phyloP scores from a whole-genome alignment of 2,329 filamentous ascomycete genomes.

The Aspergillus sclerotialis region DNA sequence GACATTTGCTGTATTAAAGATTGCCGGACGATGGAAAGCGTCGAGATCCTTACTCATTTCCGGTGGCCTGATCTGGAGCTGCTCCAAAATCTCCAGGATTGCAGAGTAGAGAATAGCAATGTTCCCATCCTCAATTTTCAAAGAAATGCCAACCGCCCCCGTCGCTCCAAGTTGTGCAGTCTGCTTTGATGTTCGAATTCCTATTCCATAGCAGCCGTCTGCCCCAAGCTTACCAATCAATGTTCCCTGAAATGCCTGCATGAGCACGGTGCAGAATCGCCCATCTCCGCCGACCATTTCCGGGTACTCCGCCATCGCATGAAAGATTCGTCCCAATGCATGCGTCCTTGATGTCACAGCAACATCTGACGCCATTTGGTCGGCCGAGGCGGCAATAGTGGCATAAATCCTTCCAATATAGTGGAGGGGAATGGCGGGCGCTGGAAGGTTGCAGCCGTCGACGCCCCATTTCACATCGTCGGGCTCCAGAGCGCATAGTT shows the following conservation, averaged over 20 bases:
- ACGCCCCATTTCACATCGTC: slow-evolving; percentile 35
- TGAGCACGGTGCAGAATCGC: slow-evolving; percentile 43
- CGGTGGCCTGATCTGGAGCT: slow-evolving; percentile 31
- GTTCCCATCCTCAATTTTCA: slow-evolving; percentile 46
- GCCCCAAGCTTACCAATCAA: slow-evolving; percentile 45
- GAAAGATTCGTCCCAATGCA: slow-evolving; percentile 30
- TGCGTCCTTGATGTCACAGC: slow-evolving; percentile 11
- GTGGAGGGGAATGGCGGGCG: slow-evolving; percentile 37
- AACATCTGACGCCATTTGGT: background rate
- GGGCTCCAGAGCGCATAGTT: slow-evolving; percentile 23
- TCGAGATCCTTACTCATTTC: slow-evolving; percentile 24
- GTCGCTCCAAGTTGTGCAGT: slow-evolving; percentile 31
- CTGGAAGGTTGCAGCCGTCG: slow-evolving; percentile 44
- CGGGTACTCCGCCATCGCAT: slow-evolving; percentile 38
- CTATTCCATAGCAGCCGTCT: slow-evolving; percentile 44
- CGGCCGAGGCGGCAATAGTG: slow-evolving; percentile 29
- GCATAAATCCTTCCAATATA: slow-evolving; percentile 32
- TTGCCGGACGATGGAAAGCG: slow-evolving; percentile 25
- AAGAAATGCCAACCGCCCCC: slow-evolving; percentile 37
- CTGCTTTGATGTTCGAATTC: slow-evolving; percentile 31
- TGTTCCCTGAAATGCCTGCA: slow-evolving; percentile 30
- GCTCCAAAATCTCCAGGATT: slow-evolving; percentile 39
- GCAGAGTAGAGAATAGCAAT: slow-evolving; percentile 39
- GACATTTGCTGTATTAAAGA: slow-evolving; percentile 34
- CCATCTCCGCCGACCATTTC: slow-evolving; percentile 41